Evolutionary conservation across 2,329 filamentous ascomycete species (phyloP), one percentile per base, ranked within the genome.

Genomic region (Venturia nashicola): DNA sequence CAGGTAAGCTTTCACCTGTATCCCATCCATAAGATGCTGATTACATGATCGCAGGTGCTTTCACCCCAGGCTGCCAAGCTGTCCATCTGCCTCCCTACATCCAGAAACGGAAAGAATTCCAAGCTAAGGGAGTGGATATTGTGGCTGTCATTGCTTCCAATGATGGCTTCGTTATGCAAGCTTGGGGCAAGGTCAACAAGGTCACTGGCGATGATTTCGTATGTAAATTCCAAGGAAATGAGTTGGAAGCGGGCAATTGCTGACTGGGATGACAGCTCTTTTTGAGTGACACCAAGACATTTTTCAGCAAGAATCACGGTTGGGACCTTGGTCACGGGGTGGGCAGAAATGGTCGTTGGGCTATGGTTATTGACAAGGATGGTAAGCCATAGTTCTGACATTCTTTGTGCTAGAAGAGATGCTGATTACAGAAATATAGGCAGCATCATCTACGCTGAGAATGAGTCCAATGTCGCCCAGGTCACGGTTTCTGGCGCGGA

Each of bases 131-230:
- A 70, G 88, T 95, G 69, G 91, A 96, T 76, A 76, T 88, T 67
- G 84, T 96, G 71, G 83, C 90, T 69, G 85, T 94, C 72, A 87
- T 95, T 72, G 89, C 90, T 66, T 87, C 80, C 80, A 96, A 96
- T 77, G 91, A 96, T 77, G 80, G 86, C 68, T 95, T 82, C 73
- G 91, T 96, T 75, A 93, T 93, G 89, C 87, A 85, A 70, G 90
- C 89, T 63, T 94, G 90, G 90, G 88, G 86, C 77, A 96, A 96
- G 83, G 90, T 91, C 72, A 93, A 95, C 78, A 82, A 82, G 62
- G 81, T 93, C 72, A 86, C 83, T 72, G 85, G 86, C 68, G 87
- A 93, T 69, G 82, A 83, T 71, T 84, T 88, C 70, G 81, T 86
- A 75, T 65, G 80, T 76, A 27, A 16, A 39, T 39, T 36, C 20